Evolutionary conservation across 805 yeast species (phyloP), one percentile per base, ranked within the genome.

Genomic region (Candida silvicultrix): DNA sequence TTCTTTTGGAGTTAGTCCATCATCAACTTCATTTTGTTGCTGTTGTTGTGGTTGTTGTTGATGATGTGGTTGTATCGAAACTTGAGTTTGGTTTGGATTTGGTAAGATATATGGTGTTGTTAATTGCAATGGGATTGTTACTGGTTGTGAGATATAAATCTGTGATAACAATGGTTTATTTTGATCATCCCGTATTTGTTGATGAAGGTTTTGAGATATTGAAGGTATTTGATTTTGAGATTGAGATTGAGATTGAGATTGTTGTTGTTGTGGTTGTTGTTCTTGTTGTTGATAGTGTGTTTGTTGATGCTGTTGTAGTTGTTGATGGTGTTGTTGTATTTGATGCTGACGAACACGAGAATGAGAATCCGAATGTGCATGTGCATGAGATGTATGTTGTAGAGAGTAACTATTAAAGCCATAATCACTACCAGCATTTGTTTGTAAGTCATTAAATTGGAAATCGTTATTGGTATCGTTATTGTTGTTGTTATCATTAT

Each of bases 1-100:
- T 32, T 48, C 48, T 34, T 58, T 60, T 42, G 63, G 52, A 31
- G 58, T 53, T 18, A 61, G 54, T 5, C 55, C 50, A 22, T 53
- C 45, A 22, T 56, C 56, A 10, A 58, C 12, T 14, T 14, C 18
- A 8, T 3, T 3, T 20, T 6, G 10, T 14, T 37, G 56, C 29
- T 48, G 54, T 36, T 54, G 56, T 9, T 48, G 54, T 36, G 53
- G 56, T 9, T 56, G 59, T 38, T 45, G 38, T 46, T 43, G 47
- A 45, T 28, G 44, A 46, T 4, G 50, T 42, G 42, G 46, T 50
- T 51, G 35, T 54, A 38, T 1, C 38, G 41, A 9, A 48, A 49
- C 15, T 40, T n/a, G 23, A 16, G 31, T n/a, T 42, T 40, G 36
- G 38, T 29, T 29, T 23, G 18, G 28, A 15, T 28, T 20, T 38